phyloP scores from a whole-genome alignment of 371 early-diverging fungal genomes.

The Rhizopus sp. region DNA sequence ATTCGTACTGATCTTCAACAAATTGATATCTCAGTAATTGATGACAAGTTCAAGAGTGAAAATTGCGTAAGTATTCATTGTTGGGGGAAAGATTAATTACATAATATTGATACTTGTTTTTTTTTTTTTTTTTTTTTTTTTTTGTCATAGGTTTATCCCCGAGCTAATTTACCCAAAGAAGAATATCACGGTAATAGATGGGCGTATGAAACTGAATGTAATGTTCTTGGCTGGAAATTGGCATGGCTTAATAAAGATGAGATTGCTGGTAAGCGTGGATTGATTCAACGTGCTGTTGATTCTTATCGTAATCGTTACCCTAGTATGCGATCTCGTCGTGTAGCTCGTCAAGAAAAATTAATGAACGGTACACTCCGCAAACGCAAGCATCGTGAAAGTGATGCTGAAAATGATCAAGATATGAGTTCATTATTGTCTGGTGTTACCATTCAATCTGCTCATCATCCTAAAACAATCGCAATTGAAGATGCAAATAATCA shows the following conservation, averaged over 20 bases:
- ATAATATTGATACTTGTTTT: no score
- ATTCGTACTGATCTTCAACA: slow-evolving; percentile 87
- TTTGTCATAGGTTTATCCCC: slow-evolving; percentile 45
- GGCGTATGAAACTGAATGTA: slow-evolving; percentile 93
- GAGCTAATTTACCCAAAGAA: slow-evolving; percentile 74
- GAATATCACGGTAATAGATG: slow-evolving; percentile 91
- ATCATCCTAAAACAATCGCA: slow-evolving; percentile 48
- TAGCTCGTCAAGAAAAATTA: slow-evolving; percentile 84
- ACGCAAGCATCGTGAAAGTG: slow-evolving; percentile 39
- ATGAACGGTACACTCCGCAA: slow-evolving; percentile 48
- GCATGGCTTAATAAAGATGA: slow-evolving; percentile 86
- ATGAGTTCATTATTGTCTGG: slow-evolving; percentile 17
- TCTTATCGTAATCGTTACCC: slow-evolving; percentile 89
- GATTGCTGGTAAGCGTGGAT: slow-evolving; percentile 86
- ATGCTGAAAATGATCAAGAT: slow-evolving; percentile 28
- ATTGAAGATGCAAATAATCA: slow-evolving; percentile 34
- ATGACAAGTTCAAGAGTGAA: slow-evolving; percentile 74
- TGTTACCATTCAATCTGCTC: slow-evolving; percentile 34
- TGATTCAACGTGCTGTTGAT: slow-evolving; percentile 95
- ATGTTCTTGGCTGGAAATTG: slow-evolving; percentile 90
- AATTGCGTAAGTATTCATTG: slow-evolving; percentile 69
- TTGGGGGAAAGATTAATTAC: slow-evolving; percentile 11
- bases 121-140: slow-evolving; percentile 10
- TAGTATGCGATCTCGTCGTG: slow-evolving; percentile 77
- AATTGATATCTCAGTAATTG: slow-evolving; percentile 61